Evolutionary conservation across 768 basidiomycete species (phyloP).

Genomic region (Boletus edulis): DNA sequence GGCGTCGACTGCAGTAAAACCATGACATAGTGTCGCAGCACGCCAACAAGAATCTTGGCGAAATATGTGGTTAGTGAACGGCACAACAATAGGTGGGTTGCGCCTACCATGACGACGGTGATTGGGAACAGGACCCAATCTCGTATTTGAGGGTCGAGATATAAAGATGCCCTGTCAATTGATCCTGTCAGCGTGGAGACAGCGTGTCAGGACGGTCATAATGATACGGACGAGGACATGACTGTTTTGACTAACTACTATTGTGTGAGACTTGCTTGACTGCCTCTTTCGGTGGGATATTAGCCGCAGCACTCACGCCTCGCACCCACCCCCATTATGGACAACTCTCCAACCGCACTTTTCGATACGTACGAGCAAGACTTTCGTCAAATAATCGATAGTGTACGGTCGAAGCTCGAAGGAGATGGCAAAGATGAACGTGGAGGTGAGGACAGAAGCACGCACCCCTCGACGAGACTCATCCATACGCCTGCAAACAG

Average conservation of each 20-base stretch:
- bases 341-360: slow-evolving; percentile 79
- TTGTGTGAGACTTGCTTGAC: slow-evolving; percentile 1
- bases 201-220: slow-evolving; percentile 1
- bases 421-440: slow-evolving; percentile 61
- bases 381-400: slow-evolving; percentile 77
- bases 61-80: slow-evolving; percentile 4
- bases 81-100: background rate
- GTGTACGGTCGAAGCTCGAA: slow-evolving; percentile 76
- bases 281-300: slow-evolving; percentile 26
- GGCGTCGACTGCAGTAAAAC: slow-evolving; percentile 80
- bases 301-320: slow-evolving; percentile 17
- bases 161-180: slow-evolving; percentile 45
- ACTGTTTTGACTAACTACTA: slow-evolving; percentile 5
- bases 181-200: slow-evolving; percentile 6
- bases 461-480: background rate
- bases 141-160: slow-evolving; percentile 94
- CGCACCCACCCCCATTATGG: slow-evolving; percentile 46
- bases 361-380: slow-evolving; percentile 93
- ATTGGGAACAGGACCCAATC: slow-evolving; percentile 96
- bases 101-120: slow-evolving; percentile 90
- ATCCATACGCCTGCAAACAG: slow-evolving; percentile 37
- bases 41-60: slow-evolving; percentile 82
- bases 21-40: slow-evolving; percentile 91
- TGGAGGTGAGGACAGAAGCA: slow-evolving; percentile 53
- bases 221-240: slow-evolving; percentile 38